Evolutionary conservation across 139 green algal species (phyloP).

Genomic region (Volvox reticuliferus): DNA sequence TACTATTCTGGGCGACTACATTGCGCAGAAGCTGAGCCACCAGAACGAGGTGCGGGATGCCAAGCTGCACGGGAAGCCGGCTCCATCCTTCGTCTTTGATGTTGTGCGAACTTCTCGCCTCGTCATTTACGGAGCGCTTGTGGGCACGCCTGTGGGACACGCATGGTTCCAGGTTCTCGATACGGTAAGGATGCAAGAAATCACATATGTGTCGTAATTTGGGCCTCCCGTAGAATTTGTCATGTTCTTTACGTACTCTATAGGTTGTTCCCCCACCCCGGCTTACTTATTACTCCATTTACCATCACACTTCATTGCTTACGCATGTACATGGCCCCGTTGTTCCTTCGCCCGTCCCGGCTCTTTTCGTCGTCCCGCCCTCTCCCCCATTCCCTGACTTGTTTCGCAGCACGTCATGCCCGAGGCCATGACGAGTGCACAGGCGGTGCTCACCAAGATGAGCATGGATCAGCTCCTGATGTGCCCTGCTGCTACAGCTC

Average conservation of each 20-base stretch:
- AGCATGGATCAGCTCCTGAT: slow-evolving; percentile 61
- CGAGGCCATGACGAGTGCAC: slow-evolving; percentile 35
- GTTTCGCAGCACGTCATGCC: slow-evolving; percentile 41
- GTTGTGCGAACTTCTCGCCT: slow-evolving; percentile 38
- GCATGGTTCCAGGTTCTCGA: slow-evolving; percentile 57
- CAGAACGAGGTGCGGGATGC: background rate
- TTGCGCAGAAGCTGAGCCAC: slow-evolving; percentile 55
- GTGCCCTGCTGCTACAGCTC: slow-evolving; percentile 56
- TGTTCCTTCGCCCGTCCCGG: background rate
- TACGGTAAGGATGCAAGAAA: slow-evolving; percentile 15
- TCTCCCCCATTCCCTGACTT: background rate
- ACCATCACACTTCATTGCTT: background rate
- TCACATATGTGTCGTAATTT: too few species aligned
- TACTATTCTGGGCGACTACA: slow-evolving; percentile 58
- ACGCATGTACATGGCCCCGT: background rate
- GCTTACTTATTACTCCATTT: too few species aligned
- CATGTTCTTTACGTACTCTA: too few species aligned
- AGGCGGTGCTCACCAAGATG: slow-evolving; percentile 63
- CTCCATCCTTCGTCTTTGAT: slow-evolving; percentile 47
- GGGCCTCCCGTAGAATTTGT: too few species aligned
- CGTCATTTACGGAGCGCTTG: slow-evolving; percentile 51
- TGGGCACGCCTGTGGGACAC: slow-evolving; percentile 58
- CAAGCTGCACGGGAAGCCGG: background rate
- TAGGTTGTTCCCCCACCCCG: too few species aligned
- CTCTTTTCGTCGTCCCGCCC: background rate